Base-by-base conservation (phyloP, 2,329 filamentous ascomycete species). In the Rhynchosporium secalis region DNA sequence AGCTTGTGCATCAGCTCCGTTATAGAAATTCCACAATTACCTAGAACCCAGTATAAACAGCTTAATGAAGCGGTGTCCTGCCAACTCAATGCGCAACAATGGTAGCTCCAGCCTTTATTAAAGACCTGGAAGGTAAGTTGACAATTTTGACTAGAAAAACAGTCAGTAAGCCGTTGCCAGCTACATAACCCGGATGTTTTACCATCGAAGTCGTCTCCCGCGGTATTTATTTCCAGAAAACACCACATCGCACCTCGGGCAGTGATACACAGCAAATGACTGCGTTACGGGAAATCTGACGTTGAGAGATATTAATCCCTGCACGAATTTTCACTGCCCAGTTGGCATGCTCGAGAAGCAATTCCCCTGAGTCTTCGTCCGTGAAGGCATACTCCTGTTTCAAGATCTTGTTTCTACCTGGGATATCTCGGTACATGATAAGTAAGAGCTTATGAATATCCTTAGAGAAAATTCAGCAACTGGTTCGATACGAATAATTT, bases 221-320 rank as follows among this genome's bases (percentile, higher is more conserved):
- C 29, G 43, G 4, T 38, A 10, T 10, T n/a, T 28, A n/a, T 38
- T n/a, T 5, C 33, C 33, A 7, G 20, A 40, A 28, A 31, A 52
- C 5, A 33, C 13, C 9, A 40, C 26, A 9, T 58, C 10, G 41
- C 31, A 47, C 15, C 26, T 12, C 4, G 55, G 55, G 13, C 55
- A 58, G 12, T 13, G 20, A 15, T 29, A 13, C 29, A 58, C 3
- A 20, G 47, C 36, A n/a, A 36, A n/a, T 6, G n/a, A 48, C 26
- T 46, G 33, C 9, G 55, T 4, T 6, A 31, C 43, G 20, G 31
- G 43, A 26, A 58, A 12, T 20, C 47, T 28, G 1, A 58, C 36
- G 29, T 58, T 58, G 43, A 58, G 15, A 38, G 55, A 58, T 10
- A 58, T 47, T 29, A 41, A 58, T 58, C 4, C 43, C 55, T 6